A percentile compares a stretch with the other conserved stretches of the same genome.
Conservation (phyloP, 257 asterid genomes). For the Echium plantagineum region DNA sequence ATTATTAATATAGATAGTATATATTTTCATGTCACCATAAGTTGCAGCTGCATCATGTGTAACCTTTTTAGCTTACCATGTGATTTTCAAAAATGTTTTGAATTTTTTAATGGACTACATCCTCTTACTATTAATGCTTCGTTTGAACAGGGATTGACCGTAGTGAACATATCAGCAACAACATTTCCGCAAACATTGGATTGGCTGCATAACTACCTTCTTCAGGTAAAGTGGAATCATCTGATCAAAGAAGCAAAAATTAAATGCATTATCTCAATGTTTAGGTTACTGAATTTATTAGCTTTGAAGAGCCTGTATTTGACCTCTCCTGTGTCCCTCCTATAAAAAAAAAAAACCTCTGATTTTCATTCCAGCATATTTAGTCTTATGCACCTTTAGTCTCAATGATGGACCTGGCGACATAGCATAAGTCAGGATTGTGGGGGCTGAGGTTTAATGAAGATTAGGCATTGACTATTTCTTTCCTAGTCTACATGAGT, state of each 20-base stretch:
- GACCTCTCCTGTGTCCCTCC: not conserved
- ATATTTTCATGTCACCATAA: not conserved
- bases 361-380: not conserved
- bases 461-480: too few species aligned
- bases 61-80: not conserved
- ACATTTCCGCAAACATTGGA: conserved; percentile 93
- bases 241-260: not conserved
- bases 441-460: too few species aligned
- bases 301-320: not conserved
- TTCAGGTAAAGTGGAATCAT: conserved; percentile 50
- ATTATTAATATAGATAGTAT: too few species aligned
- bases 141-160: conserved; percentile 60
- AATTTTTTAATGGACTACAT: not conserved
- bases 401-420: too few species aligned
- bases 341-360: too few species aligned
- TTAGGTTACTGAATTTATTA: not conserved
- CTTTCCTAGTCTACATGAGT: too few species aligned
- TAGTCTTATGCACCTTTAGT: too few species aligned
- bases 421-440: too few species aligned
- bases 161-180: conserved; percentile 85
- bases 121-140: conserved; percentile 2
- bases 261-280: not conserved
- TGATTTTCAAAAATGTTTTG: conserved; percentile 1
- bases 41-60: not conserved
- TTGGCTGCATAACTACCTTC: conserved; percentile 94